Evolutionary conservation across 2,329 filamentous ascomycete genomes (phyloP).

Genomic region (Fusarium sp.): DNA sequence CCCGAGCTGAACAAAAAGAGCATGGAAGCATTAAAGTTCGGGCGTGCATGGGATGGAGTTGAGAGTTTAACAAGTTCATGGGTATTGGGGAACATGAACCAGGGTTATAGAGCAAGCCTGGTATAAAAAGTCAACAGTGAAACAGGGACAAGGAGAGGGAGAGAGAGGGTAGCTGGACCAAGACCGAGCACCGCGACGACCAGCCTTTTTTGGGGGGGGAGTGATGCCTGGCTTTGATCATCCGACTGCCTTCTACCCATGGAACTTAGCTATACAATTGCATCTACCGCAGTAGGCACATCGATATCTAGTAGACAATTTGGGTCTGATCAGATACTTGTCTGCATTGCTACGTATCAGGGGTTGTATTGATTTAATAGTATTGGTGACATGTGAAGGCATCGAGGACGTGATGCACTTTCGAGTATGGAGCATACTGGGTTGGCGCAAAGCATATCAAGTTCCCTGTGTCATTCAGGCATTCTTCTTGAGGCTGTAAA

Average conservation of each 20-base stretch:
- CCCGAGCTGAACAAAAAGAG: slow-evolving; percentile 7
- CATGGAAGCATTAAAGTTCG: neutral
- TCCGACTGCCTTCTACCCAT: neutral
- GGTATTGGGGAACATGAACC: slow-evolving; percentile 4
- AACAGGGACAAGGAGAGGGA: neutral
- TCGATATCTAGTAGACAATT: neutral
- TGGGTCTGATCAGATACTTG: neutral
- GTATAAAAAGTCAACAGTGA: neutral
- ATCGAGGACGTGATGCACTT: too few species aligned
- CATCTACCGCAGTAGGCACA: neutral
- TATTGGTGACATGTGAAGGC: too few species aligned
- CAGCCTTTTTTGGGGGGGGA: slow-evolving; percentile 10
- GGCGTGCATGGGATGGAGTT: slow-evolving; percentile 17
- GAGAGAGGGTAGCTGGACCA: neutral
- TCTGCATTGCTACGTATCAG: neutral
- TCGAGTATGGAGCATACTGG: neutral
- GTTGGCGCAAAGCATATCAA: neutral
- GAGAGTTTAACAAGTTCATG: slow-evolving; percentile 13
- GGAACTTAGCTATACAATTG: neutral
- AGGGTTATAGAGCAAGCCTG: slow-evolving; percentile 1
- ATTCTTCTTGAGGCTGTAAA: slow-evolving; percentile 15
- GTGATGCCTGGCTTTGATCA: neutral
- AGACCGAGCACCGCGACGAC: slow-evolving; percentile 3
- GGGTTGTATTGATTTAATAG: neutral
- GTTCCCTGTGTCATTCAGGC: neutral